phyloP scores from a whole-genome alignment of 148 eudicot species.

The Diospyros lotus region DNA sequence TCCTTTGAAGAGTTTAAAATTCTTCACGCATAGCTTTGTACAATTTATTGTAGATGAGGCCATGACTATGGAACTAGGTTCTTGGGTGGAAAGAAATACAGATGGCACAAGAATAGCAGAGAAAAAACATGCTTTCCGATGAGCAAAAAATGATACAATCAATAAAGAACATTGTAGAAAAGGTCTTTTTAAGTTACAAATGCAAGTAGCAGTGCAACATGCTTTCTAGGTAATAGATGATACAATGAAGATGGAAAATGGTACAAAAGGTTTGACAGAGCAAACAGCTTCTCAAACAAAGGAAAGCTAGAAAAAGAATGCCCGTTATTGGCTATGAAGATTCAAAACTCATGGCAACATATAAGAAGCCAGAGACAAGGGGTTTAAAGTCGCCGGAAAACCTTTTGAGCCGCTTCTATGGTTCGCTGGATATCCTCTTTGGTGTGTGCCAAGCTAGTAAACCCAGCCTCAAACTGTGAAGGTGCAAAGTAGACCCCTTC shows the following conservation, averaged over 20 bases:
- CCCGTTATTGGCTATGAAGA: neutral
- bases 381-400: constrained; percentile 46
- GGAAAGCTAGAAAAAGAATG: neutral
- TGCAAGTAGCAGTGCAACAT: neutral
- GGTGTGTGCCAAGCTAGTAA: constrained; percentile 81
- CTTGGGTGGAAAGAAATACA: neutral
- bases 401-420: constrained; percentile 85
- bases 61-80: neutral
- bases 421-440: constrained; percentile 70
- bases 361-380: neutral
- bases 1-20: neutral
- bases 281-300: constrained; percentile 25
- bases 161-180: neutral
- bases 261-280: constrained; percentile 2
- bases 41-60: neutral
- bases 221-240: neutral
- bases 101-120: neutral
- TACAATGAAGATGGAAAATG: constrained; percentile 9
- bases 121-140: too few species aligned
- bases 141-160: neutral
- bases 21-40: too few species aligned
- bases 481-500: constrained; percentile 96
- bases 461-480: constrained; percentile 98
- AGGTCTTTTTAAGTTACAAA: neutral
- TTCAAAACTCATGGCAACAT: neutral